These are phyloP conservation scores for Pleurostoma richardsiae DNA, from an alignment of 2,329 filamentous ascomycete genomes.

Conservation along the genomic window DNA sequence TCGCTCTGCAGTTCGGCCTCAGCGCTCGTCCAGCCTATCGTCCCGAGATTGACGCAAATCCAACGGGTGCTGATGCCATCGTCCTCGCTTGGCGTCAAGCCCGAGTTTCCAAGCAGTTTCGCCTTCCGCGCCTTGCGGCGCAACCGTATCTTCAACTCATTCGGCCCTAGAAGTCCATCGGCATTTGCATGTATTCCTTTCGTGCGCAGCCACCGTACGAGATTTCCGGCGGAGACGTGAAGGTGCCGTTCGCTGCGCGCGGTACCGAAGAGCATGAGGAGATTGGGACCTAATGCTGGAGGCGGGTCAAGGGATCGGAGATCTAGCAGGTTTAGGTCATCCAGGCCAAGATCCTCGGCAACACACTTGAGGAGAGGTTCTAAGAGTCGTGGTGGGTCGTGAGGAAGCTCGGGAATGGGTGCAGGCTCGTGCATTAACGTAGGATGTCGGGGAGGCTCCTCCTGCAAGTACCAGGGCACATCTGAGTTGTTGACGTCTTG, in stretches of 20 bases:
- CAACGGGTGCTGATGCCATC: slow-evolving; percentile 90
- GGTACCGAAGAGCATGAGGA: slow-evolving; percentile 90
- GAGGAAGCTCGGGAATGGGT: slow-evolving; percentile 51
- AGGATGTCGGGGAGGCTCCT: slow-evolving; percentile 53
- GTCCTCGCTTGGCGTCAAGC: slow-evolving; percentile 60
- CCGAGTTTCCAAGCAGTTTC: slow-evolving; percentile 70
- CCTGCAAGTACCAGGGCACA: slow-evolving; percentile 75
- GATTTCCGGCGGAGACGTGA: slow-evolving; percentile 83
- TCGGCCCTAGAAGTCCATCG: slow-evolving; percentile 82
- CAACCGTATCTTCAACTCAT: slow-evolving; percentile 85
- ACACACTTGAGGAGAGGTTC: slow-evolving; percentile 69
- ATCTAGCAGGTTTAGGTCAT: slow-evolving; percentile 76
- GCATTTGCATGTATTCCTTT: slow-evolving; percentile 72
- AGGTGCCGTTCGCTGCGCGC: slow-evolving; percentile 90
- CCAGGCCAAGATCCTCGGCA: slow-evolving; percentile 80
- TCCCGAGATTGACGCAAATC: slow-evolving; percentile 89
- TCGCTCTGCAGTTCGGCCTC: slow-evolving; percentile 40
- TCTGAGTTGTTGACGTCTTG: too few species aligned
- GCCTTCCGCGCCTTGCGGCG: slow-evolving; percentile 75
- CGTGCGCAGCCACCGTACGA: slow-evolving; percentile 79
- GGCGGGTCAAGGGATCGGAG: slow-evolving; percentile 80
- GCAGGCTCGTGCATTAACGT: slow-evolving; percentile 39
- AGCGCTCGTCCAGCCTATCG: slow-evolving; percentile 51
- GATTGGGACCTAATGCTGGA: slow-evolving; percentile 77
- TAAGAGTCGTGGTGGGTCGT: slow-evolving; percentile 66